Base-by-base conservation (phyloP, 2,329 filamentous ascomycete species). In the Colletotrichum eleusines region DNA sequence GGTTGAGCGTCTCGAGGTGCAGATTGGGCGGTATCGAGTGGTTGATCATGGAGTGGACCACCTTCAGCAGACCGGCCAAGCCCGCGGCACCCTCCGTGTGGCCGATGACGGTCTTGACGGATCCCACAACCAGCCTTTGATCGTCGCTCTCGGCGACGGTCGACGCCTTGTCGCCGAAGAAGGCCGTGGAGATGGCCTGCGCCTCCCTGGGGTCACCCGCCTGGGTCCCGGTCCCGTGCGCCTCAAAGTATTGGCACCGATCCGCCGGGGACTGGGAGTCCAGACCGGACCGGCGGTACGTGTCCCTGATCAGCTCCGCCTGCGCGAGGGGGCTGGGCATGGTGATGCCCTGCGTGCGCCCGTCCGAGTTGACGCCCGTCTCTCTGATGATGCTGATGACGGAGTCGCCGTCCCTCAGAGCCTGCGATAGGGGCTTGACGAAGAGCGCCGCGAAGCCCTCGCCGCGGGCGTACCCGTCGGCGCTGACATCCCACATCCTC, bases 381-480 rank as follows among this genome's bases (percentile, higher is more conserved):
- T 78, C 80, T 3, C 81, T 78, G 50, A 85, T 80, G 48, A 84
- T 74, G 44, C 78, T 78, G 40, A 78, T 74, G 58, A 84, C 79
- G 0, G 64, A 63, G 59, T 77, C 71, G 3, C 82, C 81, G 59
- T 85, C 83, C 28, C 73, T 74, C 12, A 87, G 61, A 4, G 86
- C 86, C 51, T 80, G 78, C 9, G 79, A 78, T 14, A 78, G 73
- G 5, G 73, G 79, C 75, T 86, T 87, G 1, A 87, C 71, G 2
- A 86, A 72, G 5, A 87, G 68, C 18, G 80, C 77, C 1, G 76
- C 80, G 23, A 80, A 76, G 1, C 84, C 86, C 72, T 87, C 85
- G 5, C 84, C 85, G 44, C 84, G 78, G 1, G 78, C 84, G 72
- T 87, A 88, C 2, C 86, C 86, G 73, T 84, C 78, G 5, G 83